phyloP scores from a whole-genome alignment of 768 basidiomycete genomes.

The Kwoniella dejecticola region DNA sequence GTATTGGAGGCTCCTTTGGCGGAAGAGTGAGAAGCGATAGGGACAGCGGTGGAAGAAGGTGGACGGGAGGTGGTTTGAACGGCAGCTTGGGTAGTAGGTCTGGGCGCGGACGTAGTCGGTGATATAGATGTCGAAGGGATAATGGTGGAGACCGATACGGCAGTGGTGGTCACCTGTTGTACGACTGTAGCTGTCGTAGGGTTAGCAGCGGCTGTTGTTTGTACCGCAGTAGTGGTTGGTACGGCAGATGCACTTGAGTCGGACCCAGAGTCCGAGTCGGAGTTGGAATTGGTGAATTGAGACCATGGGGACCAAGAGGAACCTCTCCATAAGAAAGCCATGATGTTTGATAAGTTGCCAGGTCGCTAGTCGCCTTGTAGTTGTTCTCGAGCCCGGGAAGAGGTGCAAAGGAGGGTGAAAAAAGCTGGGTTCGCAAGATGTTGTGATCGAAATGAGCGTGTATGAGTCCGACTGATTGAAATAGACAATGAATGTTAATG shows the following conservation, averaged over 20 bases:
- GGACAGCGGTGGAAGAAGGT: background rate
- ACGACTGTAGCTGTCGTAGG: background rate
- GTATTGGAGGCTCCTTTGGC: background rate
- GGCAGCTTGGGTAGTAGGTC: background rate
- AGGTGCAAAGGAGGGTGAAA: too few relatives aligned
- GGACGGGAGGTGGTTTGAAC: background rate
- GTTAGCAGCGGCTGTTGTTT: background rate
- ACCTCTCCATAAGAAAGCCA: slow-evolving; percentile 15
- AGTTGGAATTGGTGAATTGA: background rate
- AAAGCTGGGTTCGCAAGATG: too few relatives aligned
- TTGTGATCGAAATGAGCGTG: too few relatives aligned
- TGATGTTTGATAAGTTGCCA: too few relatives aligned
- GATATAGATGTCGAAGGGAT: too few relatives aligned
- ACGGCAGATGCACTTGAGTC: too few relatives aligned
- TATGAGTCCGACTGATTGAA: too few relatives aligned
- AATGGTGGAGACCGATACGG: background rate
- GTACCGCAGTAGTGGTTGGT: background rate
- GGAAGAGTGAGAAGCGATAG: background rate
- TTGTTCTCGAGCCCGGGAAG: too few relatives aligned
- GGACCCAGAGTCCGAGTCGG: background rate
- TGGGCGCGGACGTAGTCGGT: background rate
- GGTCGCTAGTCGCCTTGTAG: too few relatives aligned
- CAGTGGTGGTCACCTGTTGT: slow-evolving; percentile 1
- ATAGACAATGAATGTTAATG: too few relatives aligned
- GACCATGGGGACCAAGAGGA: slow-evolving; percentile 12